These are phyloP conservation scores for Ambispora gerdemannii DNA, from an alignment of 192 early-diverging fungal species.

Conservation along the genomic window DNA sequence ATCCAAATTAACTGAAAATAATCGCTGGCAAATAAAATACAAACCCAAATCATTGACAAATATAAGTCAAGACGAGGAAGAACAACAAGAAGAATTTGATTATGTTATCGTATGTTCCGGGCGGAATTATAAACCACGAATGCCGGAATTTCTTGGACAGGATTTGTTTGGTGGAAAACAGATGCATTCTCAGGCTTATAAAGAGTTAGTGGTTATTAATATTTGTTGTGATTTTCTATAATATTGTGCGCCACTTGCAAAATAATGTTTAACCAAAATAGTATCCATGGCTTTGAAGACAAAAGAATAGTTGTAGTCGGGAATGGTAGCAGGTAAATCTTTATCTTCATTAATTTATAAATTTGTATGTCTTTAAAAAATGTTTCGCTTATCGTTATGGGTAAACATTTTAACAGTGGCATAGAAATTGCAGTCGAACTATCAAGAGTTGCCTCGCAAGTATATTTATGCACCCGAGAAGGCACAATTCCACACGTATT, in stretches of 20 bases:
- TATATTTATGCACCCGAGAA: slow-evolving; percentile 46
- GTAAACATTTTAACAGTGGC: no score
- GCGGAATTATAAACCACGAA: slow-evolving; percentile 53
- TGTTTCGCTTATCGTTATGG: neutral
- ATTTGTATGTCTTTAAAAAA: neutral
- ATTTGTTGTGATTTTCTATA: no score
- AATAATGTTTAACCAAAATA: no score
- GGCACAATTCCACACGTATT: slow-evolving; percentile 43
- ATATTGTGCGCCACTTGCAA: no score
- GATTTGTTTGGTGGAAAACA: slow-evolving; percentile 47
- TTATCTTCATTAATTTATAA: neutral
- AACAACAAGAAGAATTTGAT: slow-evolving; percentile 53
- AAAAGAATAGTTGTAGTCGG: slow-evolving; percentile 57
- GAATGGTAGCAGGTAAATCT: slow-evolving; percentile 47
- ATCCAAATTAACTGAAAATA: slow-evolving; percentile 40
- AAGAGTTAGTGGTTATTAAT: slow-evolving; percentile 36
- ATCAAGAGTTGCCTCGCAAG: slow-evolving; percentile 49
- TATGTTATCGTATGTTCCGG: slow-evolving; percentile 62
- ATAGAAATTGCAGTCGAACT: slow-evolving; percentile 58
- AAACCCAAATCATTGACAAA: no score
- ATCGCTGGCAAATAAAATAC: slow-evolving; percentile 11
- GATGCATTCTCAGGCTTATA: slow-evolving; percentile 58
- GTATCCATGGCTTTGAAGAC: slow-evolving; percentile 47
- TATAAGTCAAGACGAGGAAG: slow-evolving; percentile 1
- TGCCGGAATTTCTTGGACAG: slow-evolving; percentile 54